These are phyloP conservation scores for Maudiozyma humilis DNA, from an alignment of 1,139 yeast species.

Conservation along the genomic window DNA sequence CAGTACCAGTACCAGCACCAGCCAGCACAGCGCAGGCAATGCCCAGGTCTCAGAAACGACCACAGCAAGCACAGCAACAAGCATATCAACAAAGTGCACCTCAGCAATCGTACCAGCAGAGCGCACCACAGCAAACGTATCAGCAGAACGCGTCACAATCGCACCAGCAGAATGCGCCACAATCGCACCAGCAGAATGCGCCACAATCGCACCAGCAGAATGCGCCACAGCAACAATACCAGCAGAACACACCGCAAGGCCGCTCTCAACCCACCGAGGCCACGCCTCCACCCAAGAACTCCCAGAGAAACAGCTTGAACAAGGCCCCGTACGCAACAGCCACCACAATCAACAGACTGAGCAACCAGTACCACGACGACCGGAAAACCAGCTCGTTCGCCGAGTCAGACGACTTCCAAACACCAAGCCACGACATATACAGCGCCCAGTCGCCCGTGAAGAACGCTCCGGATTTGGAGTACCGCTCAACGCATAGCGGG, in stretches of 20 bases:
- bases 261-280: not conserved
- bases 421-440: conserved; percentile 1
- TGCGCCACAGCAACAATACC: not conserved
- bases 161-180: not conserved
- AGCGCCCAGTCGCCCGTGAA: not conserved
- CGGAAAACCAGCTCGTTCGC: not conserved
- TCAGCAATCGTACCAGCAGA: too few relatives aligned
- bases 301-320: conserved; percentile 8
- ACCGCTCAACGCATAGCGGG: not conserved
- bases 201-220: not conserved
- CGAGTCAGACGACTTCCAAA: conserved; percentile 3
- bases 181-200: not conserved
- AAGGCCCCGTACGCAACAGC: conserved; percentile 22
- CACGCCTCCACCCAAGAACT: not conserved
- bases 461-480: not conserved
- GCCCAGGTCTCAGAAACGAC: too few relatives aligned
- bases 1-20: too few relatives aligned
- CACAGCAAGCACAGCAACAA: too few relatives aligned
- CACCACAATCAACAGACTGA: conserved; percentile 16
- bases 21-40: too few relatives aligned
- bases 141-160: not conserved
- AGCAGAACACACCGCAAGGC: not conserved
- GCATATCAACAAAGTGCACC: too few relatives aligned
- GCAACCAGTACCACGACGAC: conserved; percentile 11
- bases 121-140: not conserved